phyloP scores from a whole-genome alignment of 495 filamentous ascomycete genomes.

The Penicillium paradoxum region DNA sequence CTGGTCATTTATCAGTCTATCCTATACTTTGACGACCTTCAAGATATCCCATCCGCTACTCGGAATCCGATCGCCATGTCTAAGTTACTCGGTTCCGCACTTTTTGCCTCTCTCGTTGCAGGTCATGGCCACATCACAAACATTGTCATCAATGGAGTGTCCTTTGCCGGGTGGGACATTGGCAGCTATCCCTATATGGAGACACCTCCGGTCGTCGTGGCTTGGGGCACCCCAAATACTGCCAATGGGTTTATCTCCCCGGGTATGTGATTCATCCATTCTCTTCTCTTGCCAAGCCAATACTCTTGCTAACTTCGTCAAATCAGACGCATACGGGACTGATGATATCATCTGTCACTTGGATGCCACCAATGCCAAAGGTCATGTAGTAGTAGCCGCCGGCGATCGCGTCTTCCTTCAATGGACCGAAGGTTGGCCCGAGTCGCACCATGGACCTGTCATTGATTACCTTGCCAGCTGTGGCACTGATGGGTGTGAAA shows the following conservation, averaged over 20 bases:
- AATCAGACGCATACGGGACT: constrained; percentile 40
- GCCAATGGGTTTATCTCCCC: constrained; percentile 56
- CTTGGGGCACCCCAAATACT: constrained; percentile 51
- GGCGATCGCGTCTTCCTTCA: constrained; percentile 52
- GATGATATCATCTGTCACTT: constrained; percentile 66
- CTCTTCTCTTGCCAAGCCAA: not conserved
- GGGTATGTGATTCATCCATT: constrained; percentile 4
- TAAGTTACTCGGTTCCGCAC: not conserved
- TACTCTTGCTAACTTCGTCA: constrained; percentile 7
- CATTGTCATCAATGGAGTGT: constrained; percentile 30
- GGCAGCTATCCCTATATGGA: constrained; percentile 28
- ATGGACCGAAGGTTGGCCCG: constrained; percentile 61
- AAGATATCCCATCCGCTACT: not conserved
- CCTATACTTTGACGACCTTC: too few relatives aligned
- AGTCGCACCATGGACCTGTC: constrained; percentile 61
- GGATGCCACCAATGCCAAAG: constrained; percentile 46
- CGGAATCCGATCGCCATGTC: not conserved
- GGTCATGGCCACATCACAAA: constrained; percentile 28
- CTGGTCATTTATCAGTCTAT: too few relatives aligned
- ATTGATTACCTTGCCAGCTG: constrained; percentile 70
- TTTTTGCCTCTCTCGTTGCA: constrained; percentile 17
- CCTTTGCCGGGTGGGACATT: constrained; percentile 41
- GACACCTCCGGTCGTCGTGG: constrained; percentile 47
- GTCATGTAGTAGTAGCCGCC: constrained; percentile 48
- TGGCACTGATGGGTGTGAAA: constrained; percentile 57